Evolutionary conservation across 768 basidiomycete species (phyloP), one percentile per base, ranked within the genome.

Genomic region (Austroboletus eburneus): DNA sequence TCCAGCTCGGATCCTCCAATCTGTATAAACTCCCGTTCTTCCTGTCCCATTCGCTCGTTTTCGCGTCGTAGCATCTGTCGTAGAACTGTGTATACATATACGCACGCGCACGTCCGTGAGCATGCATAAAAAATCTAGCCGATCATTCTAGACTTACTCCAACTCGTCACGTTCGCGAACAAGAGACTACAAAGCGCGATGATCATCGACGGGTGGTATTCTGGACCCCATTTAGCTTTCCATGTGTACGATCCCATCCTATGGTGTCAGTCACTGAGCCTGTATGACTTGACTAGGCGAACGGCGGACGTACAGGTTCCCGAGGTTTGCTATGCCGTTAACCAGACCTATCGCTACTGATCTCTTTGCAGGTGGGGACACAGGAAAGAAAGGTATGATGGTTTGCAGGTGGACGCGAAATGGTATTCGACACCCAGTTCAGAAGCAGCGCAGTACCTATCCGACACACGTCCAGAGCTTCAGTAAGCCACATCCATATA

Each of bases 161-260:
- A 12, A 27, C 27, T 27, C 7, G 27, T 6, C 27, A 27, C 12
- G 27, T 12, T 27, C 27, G 27, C 27, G 5, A 71, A 50, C 4
- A 42, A 56, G n/a, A 75, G 58, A 1, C 66, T 58, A n/a, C 61
- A 63, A 2, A 72, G 55, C 1, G 68, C 70, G 40, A 84, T 81
- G 33, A 69, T 70, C 80, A 84, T 80, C 2, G 80, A 80, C 41
- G 69, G 78, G 44, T 80, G 80, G 50, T 84, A 85, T 48, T 71
- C 52, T 0, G 81, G 83, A 3, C 78, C 70, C 81, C 81, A 85
- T 18, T 65, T 60, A 4, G 75, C 57, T 54, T 78, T 77, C 83
- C 82, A 85, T 0, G 75, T 74, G 51, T 76, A 83, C 0, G 81
- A 80, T 9, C 80, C 78, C 59, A 80, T 80, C 3, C 81, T 83